Percentiles rank a stretch among this genome's conserved stretches.
phyloP scores from a whole-genome alignment of 345 rosid genomes.

The Eucalyptus microcorys region DNA sequence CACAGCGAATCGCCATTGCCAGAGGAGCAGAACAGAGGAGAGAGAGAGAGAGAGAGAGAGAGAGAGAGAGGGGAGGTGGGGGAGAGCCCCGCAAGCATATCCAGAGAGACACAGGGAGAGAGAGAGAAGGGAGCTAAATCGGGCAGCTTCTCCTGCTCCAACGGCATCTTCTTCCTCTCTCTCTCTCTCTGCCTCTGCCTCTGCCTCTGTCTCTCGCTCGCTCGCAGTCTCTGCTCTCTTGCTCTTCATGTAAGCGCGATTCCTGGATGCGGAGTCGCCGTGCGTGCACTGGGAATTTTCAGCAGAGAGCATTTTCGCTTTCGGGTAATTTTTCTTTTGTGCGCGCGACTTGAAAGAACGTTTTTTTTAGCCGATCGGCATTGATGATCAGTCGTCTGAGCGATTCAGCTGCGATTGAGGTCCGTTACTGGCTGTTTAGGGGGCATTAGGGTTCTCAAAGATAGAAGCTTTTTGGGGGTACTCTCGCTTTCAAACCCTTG shows the following conservation, averaged over 20 bases:
- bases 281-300: neutral
- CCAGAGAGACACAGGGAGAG: neutral
- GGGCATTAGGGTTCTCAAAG: neutral
- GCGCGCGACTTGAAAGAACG: neutral
- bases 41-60: neutral
- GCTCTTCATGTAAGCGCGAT: neutral
- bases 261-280: neutral
- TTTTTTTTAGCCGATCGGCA: neutral
- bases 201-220: neutral
- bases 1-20: neutral
- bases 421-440: neutral
- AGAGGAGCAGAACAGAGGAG: neutral
- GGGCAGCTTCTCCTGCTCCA: neutral
- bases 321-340: neutral
- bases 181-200: neutral
- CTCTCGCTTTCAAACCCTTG: neutral
- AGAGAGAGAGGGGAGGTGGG: neutral
- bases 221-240: neutral
- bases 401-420: neutral
- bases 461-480: neutral
- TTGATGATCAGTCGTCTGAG: neutral
- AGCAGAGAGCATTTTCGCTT: neutral
- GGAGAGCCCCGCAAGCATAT: neutral
- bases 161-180: neutral
- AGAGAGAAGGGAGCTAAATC: neutral